phyloP scores from a whole-genome alignment of 805 yeast species.

The Nakazawaea siamensis region DNA sequence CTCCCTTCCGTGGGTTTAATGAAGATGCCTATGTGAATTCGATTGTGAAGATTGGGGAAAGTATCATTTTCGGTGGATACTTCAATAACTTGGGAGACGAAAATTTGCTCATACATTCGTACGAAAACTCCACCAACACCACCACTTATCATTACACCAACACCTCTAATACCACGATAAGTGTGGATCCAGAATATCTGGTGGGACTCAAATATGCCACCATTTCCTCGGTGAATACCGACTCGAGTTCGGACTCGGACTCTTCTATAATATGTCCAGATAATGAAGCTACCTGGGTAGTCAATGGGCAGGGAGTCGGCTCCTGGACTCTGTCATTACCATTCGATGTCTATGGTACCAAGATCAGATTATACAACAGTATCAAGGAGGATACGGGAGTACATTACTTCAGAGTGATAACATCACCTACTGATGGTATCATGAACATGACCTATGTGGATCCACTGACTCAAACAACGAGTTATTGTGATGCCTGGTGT shows the following conservation, averaged over 20 bases:
- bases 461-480: conserved; percentile 50
- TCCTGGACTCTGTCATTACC: conserved; percentile 60
- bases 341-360: conserved; percentile 52
- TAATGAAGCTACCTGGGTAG: conserved; percentile 43
- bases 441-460: conserved; percentile 87
- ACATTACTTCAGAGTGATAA: conserved; percentile 60
- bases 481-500: conserved; percentile 83
- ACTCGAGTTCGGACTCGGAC: conserved; percentile 19
- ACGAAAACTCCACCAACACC: conserved; percentile 14
- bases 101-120: conserved; percentile 30
- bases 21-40: conserved; percentile 49
- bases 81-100: conserved; percentile 55
- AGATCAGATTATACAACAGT: conserved; percentile 65
- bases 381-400: conserved; percentile 36
- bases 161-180: conserved; percentile 29
- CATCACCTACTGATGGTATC: conserved; percentile 77
- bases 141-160: conserved; percentile 15
- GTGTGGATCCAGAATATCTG: conserved; percentile 49
- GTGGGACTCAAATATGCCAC: conserved; percentile 51
- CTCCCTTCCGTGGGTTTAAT: conserved; percentile 77
- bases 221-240: conserved; percentile 39
- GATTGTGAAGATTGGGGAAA: conserved; percentile 43
- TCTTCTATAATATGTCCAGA: conserved; percentile 51
- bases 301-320: conserved; percentile 41
- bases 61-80: conserved; percentile 72